phyloP scores from a whole-genome alignment of 2,329 filamentous ascomycete genomes.

The Ophiocordyceps unilateralis region DNA sequence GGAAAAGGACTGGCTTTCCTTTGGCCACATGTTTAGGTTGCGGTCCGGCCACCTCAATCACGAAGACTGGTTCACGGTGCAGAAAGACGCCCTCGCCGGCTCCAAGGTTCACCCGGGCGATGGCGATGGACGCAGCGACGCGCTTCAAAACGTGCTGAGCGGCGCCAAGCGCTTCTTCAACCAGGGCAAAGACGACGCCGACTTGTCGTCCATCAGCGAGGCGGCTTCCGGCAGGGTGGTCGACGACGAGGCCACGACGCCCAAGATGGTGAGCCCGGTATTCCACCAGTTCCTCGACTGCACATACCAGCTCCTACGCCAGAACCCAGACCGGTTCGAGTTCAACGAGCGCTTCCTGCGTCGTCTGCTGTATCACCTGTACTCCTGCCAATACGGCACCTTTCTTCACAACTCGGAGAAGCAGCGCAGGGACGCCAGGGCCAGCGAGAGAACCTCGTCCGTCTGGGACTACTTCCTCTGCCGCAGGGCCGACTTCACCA shows the following conservation, averaged over 20 bases:
- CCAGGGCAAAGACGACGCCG: constrained; percentile 40
- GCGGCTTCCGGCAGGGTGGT: constrained; percentile 21
- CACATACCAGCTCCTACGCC: constrained; percentile 74
- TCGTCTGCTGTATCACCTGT: constrained; percentile 78
- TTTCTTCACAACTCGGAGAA: constrained; percentile 94
- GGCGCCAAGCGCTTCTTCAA: constrained; percentile 86
- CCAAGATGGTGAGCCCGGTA: constrained; percentile 86
- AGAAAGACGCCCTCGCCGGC: constrained; percentile 61
- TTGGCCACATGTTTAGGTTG: constrained; percentile 93
- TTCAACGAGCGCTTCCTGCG: constrained; percentile 90
- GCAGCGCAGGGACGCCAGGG: constrained; percentile 54
- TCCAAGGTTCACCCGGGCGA: constrained; percentile 44
- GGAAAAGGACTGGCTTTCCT: constrained; percentile 96
- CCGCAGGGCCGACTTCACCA: constrained; percentile 64
- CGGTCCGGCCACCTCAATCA: constrained; percentile 76
- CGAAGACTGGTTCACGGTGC: constrained; percentile 85
- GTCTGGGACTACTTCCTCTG: constrained; percentile 95
- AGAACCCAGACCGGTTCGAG: constrained; percentile 79
- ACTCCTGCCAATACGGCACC: constrained; percentile 92
- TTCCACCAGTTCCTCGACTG: constrained; percentile 97
- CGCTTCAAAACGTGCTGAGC: constrained; percentile 72
- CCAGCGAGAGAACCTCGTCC: constrained; percentile 57
- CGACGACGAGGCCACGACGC: constrained; percentile 52
- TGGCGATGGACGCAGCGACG: constrained; percentile 47
- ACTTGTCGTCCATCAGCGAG: constrained; percentile 36